Evolutionary conservation across 2,329 filamentous ascomycete genomes (phyloP).

Genomic region (Clarireedia sp.): DNA sequence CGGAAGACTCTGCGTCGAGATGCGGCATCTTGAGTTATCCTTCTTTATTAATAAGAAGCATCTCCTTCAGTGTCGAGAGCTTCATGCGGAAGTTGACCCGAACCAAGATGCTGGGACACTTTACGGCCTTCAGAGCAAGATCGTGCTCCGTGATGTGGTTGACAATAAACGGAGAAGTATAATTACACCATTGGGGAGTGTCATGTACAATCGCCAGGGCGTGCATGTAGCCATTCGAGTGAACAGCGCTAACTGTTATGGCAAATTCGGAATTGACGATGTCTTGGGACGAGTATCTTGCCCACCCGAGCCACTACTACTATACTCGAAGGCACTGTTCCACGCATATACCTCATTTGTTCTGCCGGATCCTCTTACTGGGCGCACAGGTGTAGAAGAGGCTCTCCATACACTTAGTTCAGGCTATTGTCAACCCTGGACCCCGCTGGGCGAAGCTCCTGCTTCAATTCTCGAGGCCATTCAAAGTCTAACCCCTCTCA

Average conservation of each 20-base stretch:
- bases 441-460: conserved; percentile 8
- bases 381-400: conserved; percentile 54
- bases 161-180: too few relatives aligned
- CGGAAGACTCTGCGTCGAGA: too few relatives aligned
- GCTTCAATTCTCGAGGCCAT: conserved; percentile 10
- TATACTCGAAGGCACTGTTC: conserved; percentile 49
- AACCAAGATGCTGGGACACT: too few relatives aligned
- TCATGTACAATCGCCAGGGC: conserved; percentile 25
- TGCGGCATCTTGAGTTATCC: too few relatives aligned
- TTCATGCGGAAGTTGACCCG: too few relatives aligned
- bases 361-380: conserved; percentile 49
- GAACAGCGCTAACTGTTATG: conserved; percentile 33
- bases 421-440: conserved; percentile 33
- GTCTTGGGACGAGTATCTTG: conserved; percentile 49
- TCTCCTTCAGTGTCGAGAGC: too few relatives aligned
- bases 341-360: conserved; percentile 54
- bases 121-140: too few relatives aligned
- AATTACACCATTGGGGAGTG: not conserved
- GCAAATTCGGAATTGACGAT: conserved; percentile 45
- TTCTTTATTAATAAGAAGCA: too few relatives aligned
- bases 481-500: conserved; percentile 25
- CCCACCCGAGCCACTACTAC: conserved; percentile 44
- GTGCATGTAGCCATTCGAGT: conserved; percentile 39
- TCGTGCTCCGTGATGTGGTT: too few relatives aligned
- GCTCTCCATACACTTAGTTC: conserved; percentile 43